Conservation (phyloP, 306 rosid genomes). For the Comarum palustre region DNA sequence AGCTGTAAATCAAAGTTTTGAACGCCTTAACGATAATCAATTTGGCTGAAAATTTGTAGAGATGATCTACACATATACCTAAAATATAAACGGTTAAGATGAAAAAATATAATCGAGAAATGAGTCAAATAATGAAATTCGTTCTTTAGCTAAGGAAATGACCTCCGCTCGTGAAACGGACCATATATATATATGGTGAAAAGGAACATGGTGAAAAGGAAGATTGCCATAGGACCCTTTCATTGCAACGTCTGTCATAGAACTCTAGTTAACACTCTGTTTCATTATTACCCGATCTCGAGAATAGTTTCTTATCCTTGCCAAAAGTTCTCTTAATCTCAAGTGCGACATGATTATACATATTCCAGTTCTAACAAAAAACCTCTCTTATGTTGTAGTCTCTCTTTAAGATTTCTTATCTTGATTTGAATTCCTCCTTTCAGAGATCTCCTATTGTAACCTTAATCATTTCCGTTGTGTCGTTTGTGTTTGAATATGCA, state of each 20-base stretch:
- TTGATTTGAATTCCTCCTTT: background rate
- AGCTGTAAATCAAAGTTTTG: too few species aligned
- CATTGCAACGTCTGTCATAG: conserved; percentile 4
- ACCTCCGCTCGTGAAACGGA: too few species aligned
- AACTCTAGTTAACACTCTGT: background rate
- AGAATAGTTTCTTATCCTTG: background rate
- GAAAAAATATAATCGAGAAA: too few species aligned
- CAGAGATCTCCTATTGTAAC: background rate
- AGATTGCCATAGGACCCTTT: conserved; percentile 7
- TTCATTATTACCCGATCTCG: conserved; percentile 7
- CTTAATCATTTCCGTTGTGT: background rate
- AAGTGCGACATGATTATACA: conserved; percentile 1
- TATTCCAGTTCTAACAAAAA: conserved; percentile 16
- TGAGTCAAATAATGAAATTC: too few species aligned
- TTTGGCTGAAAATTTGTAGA: too few species aligned
- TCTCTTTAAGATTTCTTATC: background rate
- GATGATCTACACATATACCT: too few species aligned
- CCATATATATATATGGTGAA: too few species aligned
- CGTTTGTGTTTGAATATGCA: conserved; percentile 4
- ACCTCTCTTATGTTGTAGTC: conserved; percentile 2
- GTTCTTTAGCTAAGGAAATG: too few species aligned
- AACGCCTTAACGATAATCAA: too few species aligned
- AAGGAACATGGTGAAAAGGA: conserved; percentile 6
- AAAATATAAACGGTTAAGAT: too few species aligned
- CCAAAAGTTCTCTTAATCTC: background rate